Evolutionary conservation across 75 land plant genomes (phyloP).

Genomic region (Cunninghamia lanceolata): DNA sequence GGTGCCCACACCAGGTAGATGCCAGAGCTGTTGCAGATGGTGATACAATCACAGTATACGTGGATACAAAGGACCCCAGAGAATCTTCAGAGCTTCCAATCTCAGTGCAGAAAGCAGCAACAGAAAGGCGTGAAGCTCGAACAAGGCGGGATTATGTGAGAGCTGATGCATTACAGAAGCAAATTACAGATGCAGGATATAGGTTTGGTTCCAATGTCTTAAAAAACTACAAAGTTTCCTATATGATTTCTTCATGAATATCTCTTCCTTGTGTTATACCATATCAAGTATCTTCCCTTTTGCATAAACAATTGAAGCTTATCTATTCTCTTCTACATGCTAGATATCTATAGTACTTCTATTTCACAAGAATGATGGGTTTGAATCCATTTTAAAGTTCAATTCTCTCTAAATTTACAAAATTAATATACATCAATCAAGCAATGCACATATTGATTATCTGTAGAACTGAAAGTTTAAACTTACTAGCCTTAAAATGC

Average conservation of each 20-base stretch:
- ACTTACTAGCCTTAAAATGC: neutral
- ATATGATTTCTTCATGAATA: neutral
- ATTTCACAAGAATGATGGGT: too few species aligned
- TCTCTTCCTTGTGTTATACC: neutral
- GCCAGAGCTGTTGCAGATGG: constrained; percentile 76
- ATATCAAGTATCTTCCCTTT: neutral
- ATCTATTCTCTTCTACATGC: neutral
- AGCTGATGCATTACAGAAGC: constrained; percentile 73
- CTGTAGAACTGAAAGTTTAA: neutral
- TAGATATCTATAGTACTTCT: neutral
- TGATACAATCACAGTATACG: constrained; percentile 81
- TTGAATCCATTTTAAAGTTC: neutral
- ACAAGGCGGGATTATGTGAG: constrained; percentile 36
- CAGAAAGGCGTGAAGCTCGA: constrained; percentile 57
- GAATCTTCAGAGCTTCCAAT: constrained; percentile 63
- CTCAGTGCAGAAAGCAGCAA: constrained; percentile 47
- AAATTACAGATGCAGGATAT: constrained; percentile 67
- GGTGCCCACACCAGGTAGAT: constrained; percentile 48
- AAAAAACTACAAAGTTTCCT: neutral
- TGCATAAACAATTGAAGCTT: neutral
- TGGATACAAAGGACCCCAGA: constrained; percentile 53
- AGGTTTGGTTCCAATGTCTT: constrained; percentile 33
- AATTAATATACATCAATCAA: neutral
- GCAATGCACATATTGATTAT: neutral
- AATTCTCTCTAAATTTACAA: neutral